Evolutionary conservation across 2,329 filamentous ascomycete species (phyloP), one percentile per base, ranked within the genome.

Genomic region (Metarhizium sp.): DNA sequence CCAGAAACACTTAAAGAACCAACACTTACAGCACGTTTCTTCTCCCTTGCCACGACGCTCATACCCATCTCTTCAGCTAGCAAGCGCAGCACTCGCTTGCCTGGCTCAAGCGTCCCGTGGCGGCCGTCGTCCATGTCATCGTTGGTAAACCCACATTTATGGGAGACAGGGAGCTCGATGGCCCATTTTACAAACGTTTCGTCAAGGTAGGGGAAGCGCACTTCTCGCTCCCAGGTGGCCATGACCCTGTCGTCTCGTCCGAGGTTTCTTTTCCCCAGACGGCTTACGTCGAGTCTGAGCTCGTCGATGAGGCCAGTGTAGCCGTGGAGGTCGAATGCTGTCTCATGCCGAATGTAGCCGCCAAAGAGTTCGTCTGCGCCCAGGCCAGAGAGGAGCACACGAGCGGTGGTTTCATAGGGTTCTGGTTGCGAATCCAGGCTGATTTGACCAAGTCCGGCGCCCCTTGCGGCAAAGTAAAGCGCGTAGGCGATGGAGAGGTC

Each of bases 291-390:
- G 3, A 97, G 78, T 57, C 88, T 82, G 5, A 99, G 80, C 70
- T 99, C 92, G 1, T 89, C 81, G 4, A 92, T 73, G 2, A 99
- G 79, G 0, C 86, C 89, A 0, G 72, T 58, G 61, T 90, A 90
- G 0, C 90, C 87, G 18, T 74, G 72, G 7, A 86, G 81, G 6
- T 78, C 74, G 66, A 88, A 96, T 0, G 92, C 90, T 3, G 84
- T 82, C 2, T 83, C 81, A 64, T 99, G 94, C 7, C 95, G 84
- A 10, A 84, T 85, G 67, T 99, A 99, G 7, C 94, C 94, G 16
- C 89, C 94, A 67, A 99, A 97, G 1, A 99, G 81, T 71, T 99
- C 94, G 66, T 99, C 94, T 2, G 95, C 95, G 2, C 95, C 94
- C 1, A 99, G 80, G 0, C 94, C 95, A 0, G 94, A 97, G 0